phyloP scores from a whole-genome alignment of 257 asterid species.

The Nicotiana knightiana region DNA sequence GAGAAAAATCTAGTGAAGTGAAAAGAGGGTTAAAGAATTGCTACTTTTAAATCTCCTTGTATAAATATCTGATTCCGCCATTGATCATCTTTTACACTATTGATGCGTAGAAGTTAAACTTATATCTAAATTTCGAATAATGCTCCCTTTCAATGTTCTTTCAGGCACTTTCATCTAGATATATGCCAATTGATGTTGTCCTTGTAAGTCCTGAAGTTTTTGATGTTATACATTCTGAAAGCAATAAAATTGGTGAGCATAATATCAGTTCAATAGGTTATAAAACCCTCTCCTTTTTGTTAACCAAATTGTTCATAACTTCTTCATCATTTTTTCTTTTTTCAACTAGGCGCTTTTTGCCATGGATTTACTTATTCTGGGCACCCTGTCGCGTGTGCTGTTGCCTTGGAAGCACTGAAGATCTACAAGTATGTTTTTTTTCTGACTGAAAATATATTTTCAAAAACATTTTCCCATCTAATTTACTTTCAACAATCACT shows the following conservation, averaged over 20 bases:
- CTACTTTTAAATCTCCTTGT: too few relatives aligned
- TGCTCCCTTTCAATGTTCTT: neutral
- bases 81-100: too few relatives aligned
- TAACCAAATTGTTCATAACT: neutral
- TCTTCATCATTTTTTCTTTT: neutral
- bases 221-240: slow-evolving; percentile 75
- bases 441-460: neutral
- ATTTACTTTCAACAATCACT: too few relatives aligned
- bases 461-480: neutral
- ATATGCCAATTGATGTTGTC: slow-evolving; percentile 90
- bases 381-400: slow-evolving; percentile 91
- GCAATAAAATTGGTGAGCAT: slow-evolving; percentile 66
- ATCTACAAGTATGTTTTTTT: slow-evolving; percentile 60
- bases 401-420: slow-evolving; percentile 79
- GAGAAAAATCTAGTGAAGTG: too few relatives aligned
- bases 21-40: too few relatives aligned
- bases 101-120: too few relatives aligned
- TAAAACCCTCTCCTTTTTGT: neutral
- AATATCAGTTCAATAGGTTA: neutral
- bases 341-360: slow-evolving; percentile 54
- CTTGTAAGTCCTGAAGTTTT: slow-evolving; percentile 66
- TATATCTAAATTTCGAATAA: neutral
- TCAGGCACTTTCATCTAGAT: slow-evolving; percentile 91
- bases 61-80: too few relatives aligned
- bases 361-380: slow-evolving; percentile 99